These are phyloP conservation scores for Kodamaea kakaduensis DNA, from an alignment of 805 yeast genomes.

Conservation along the genomic window DNA sequence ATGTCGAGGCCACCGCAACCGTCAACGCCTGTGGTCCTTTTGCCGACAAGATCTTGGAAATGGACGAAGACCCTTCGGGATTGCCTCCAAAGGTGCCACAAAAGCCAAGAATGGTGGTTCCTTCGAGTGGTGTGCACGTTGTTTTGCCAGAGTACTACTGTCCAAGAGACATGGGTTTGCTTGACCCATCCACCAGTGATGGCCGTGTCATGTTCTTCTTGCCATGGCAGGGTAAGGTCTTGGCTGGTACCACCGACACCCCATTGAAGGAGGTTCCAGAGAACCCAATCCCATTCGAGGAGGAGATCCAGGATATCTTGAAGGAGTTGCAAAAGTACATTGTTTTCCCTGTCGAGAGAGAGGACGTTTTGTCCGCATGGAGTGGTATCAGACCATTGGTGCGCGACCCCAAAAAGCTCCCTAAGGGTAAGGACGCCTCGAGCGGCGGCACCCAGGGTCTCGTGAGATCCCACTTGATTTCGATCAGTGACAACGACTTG, in stretches of 20 bases:
- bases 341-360: slow-evolving; percentile 82
- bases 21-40: slow-evolving; percentile 96
- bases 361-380: slow-evolving; percentile 94
- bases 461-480: slow-evolving; percentile 84
- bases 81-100: slow-evolving; percentile 50
- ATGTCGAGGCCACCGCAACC: slow-evolving; percentile 65
- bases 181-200: slow-evolving; percentile 89
- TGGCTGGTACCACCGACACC: slow-evolving; percentile 95
- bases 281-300: slow-evolving; percentile 81
- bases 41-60: slow-evolving; percentile 76
- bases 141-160: slow-evolving; percentile 90
- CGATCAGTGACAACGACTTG: slow-evolving; percentile 68
- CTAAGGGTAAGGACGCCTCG: slow-evolving; percentile 39
- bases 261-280: slow-evolving; percentile 69
- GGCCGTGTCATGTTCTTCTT: slow-evolving; percentile 96
- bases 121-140: slow-evolving; percentile 91
- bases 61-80: slow-evolving; percentile 73
- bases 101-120: slow-evolving; percentile 80
- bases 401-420: slow-evolving; percentile 62
- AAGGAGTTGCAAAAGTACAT: slow-evolving; percentile 86
- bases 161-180: slow-evolving; percentile 79
- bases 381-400: slow-evolving; percentile 95
- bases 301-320: slow-evolving; percentile 82
- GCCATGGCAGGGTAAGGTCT: slow-evolving; percentile 97
- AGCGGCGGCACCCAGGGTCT: slow-evolving; percentile 71